Conservation (phyloP, 2,329 filamentous ascomycete genomes). For the Clathrospora elynae region DNA sequence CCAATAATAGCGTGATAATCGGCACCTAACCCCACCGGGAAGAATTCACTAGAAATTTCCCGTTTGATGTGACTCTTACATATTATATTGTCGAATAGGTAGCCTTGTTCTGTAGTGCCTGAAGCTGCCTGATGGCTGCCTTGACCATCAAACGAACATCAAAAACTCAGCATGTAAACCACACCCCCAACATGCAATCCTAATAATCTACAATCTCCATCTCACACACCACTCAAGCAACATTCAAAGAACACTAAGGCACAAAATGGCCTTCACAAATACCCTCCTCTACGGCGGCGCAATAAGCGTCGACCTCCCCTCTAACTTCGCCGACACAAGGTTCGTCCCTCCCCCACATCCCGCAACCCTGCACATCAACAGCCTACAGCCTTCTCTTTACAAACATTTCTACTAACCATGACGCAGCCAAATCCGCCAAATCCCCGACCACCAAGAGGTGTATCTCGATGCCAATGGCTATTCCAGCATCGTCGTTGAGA, state of each 20-base stretch:
- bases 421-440: conserved; percentile 70
- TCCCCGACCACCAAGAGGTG: conserved; percentile 89
- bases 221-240: neutral
- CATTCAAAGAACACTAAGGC: no score
- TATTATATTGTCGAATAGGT: conserved; percentile 26
- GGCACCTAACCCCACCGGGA: conserved; percentile 14
- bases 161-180: conserved; percentile 32
- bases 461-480: conserved; percentile 84
- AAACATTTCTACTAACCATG: conserved; percentile 17
- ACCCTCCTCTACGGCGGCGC: conserved; percentile 74
- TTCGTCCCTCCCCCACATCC: conserved; percentile 47
- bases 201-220: conserved; percentile 10
- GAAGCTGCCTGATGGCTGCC: conserved; percentile 44
- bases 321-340: conserved; percentile 74
- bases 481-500: conserved; percentile 87
- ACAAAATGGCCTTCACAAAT: conserved; percentile 57
- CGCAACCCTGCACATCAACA: conserved; percentile 13
- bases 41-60: no score
- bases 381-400: conserved; percentile 4
- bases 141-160: conserved; percentile 25
- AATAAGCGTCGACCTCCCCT: conserved; percentile 69
- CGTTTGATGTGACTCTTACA: no score
- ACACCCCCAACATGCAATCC: conserved; percentile 15
- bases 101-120: conserved; percentile 36
- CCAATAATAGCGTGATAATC: conserved; percentile 1